Percentiles rank a stretch among this genome's conserved stretches.
Conservation (phyloP, 2,329 filamentous ascomycete species). For the Monosporascus sp. region DNA sequence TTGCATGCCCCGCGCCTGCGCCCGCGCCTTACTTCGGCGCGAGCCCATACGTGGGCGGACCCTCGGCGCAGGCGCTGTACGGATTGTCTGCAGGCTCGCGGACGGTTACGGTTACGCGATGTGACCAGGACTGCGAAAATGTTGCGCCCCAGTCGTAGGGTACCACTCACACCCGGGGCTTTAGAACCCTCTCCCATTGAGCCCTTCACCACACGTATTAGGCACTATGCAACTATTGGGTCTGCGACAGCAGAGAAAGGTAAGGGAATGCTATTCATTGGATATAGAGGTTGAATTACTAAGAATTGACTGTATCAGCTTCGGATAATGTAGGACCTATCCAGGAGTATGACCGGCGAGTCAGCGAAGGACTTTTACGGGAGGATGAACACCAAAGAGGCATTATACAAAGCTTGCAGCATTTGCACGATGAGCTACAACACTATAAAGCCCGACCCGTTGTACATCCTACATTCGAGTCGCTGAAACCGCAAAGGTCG, state of each 20-base stretch:
- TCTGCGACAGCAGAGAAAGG: background rate
- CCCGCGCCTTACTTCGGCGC: background rate
- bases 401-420: conserved; percentile 84
- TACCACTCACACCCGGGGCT: background rate
- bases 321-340: conserved; percentile 60
- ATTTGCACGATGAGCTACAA: conserved; percentile 77
- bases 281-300: background rate
- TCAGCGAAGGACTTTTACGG: conserved; percentile 65
- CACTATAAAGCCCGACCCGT: conserved; percentile 70
- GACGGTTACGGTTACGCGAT: background rate
- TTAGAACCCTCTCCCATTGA: background rate
- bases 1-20: background rate
- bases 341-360: conserved; percentile 80
- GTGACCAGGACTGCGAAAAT: background rate
- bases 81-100: background rate
- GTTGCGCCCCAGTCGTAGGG: background rate
- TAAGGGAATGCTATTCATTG: background rate
- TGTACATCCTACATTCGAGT: conserved; percentile 70
- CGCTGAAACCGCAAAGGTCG: conserved; percentile 53
- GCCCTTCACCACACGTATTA: background rate
- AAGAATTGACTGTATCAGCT: conserved; percentile 7
- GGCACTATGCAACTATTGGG: background rate
- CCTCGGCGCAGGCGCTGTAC: background rate
- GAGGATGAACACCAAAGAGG: conserved; percentile 91
- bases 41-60: background rate